Base-by-base conservation (phyloP, 2,329 filamentous ascomycete species). In the Scedosporium minutisporum region DNA sequence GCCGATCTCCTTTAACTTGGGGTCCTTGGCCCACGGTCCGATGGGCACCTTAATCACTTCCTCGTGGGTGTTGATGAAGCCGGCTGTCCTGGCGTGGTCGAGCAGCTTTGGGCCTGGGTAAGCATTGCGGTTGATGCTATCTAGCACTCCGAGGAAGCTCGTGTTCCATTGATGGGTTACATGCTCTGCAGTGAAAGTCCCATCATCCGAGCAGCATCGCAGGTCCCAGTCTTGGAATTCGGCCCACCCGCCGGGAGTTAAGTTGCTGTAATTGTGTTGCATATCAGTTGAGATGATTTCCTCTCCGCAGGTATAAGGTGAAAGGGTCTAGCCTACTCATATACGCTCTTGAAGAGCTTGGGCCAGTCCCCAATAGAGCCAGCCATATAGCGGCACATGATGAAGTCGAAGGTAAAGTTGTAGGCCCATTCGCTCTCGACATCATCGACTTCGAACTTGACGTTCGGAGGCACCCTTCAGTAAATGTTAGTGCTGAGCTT, bases 301-400 rank as follows among this genome's bases (percentile, higher is more conserved):
- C n/a, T 48, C 44, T 46, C 42, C 21, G 10, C 44, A 48, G 16
- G 44, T 21, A 48, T 10, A 48, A 48, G 16, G 9, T 69, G 27
- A 66, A 65, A 53, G 9, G 70, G 68, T 29, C 67, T 63, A 29
- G 67, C 66, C 3, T 65, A 65, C 23, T 67, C 58, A 27, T 65
- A 70, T 42, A 67, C 67, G 25, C 67, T 63, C 3, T 44, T 18
- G 9, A 70, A 58, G 0, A 74, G 46, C 0, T 42, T 57, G 2
- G 66, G 63, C 71, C 70, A 73, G 64, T 74, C 69, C 21, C 61
- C 48, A 3, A 74, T 69, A 23, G 66, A 64, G 2, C 69, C 70
- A 7, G 67, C 64, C n/a, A 73, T 65, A 9, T 67, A 67, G 4
- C 70, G 68, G 6, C 66, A 66, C 44, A 72, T 69, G 29, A 72